Evolutionary conservation across 2,329 filamentous ascomycete species (phyloP).

Genomic region (Venturia oleaginea): DNA sequence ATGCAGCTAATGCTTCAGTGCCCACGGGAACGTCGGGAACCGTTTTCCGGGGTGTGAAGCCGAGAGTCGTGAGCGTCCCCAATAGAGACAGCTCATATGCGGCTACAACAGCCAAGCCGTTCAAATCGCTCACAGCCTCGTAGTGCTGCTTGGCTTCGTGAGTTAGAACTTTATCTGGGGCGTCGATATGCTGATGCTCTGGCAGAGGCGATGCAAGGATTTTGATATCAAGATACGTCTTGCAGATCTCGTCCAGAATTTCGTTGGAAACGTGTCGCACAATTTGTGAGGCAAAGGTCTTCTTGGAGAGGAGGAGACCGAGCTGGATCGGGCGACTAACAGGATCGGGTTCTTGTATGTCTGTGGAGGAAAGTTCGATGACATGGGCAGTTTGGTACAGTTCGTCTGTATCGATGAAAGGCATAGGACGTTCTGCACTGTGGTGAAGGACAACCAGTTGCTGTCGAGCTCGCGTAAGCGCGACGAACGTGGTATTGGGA

Average conservation of each 20-base stretch:
- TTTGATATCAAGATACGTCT: constrained; percentile 14
- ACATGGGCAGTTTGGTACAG: background rate
- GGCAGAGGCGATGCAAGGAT: constrained; percentile 6
- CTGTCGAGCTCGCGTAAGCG: constrained; percentile 15
- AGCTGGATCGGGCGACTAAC: background rate
- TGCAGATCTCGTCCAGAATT: background rate
- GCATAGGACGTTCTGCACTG: constrained; percentile 8
- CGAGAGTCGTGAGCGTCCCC: constrained; percentile 15
- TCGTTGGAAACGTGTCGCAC: background rate
- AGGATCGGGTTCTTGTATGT: background rate
- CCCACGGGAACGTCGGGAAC: background rate
- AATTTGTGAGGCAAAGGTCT: background rate
- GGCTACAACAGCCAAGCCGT: constrained; percentile 15
- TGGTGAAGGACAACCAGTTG: constrained; percentile 15
- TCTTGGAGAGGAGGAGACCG: background rate
- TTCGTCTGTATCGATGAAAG: background rate
- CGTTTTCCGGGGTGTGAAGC: background rate
- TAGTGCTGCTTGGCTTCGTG: constrained; percentile 13
- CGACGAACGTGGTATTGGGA: constrained; percentile 15
- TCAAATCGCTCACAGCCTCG: constrained; percentile 16
- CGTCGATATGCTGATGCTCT: constrained; percentile 13
- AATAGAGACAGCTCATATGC: constrained; percentile 14
- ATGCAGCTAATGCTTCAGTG: constrained; percentile 11
- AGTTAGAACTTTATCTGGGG: constrained; percentile 14
- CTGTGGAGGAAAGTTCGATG: background rate